Percentiles rank a stretch among this genome's conserved stretches.
Conservation (phyloP, 2,329 filamentous ascomycete species). For the Paecilomyces niveus region DNA sequence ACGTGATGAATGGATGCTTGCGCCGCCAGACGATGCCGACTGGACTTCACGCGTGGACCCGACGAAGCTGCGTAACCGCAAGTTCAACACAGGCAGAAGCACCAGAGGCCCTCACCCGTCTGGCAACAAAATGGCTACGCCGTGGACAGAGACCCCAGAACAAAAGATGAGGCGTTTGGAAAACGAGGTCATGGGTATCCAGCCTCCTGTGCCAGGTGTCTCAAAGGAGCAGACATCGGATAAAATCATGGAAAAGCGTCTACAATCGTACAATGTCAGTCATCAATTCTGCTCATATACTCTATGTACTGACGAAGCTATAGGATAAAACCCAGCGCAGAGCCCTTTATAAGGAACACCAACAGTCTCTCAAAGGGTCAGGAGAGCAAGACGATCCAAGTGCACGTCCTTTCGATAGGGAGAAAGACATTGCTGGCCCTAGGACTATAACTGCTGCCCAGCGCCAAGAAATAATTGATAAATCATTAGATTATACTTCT, state of each 20-base stretch:
- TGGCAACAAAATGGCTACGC: constrained; percentile 41
- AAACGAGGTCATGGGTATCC: constrained; percentile 72
- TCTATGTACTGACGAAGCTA: not conserved
- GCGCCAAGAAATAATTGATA: constrained; percentile 65
- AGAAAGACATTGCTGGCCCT: constrained; percentile 80
- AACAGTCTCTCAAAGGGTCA: constrained; percentile 33
- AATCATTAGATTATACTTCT: constrained; percentile 68
- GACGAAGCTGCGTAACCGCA: constrained; percentile 70
- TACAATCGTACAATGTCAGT: constrained; percentile 44
- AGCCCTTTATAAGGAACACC: constrained; percentile 57
- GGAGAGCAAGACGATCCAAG: constrained; percentile 80
- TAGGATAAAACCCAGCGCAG: constrained; percentile 51
- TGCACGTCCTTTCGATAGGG: constrained; percentile 72
- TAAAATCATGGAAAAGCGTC: constrained; percentile 45
- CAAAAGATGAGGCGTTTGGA: constrained; percentile 73
- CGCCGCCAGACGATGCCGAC: constrained; percentile 51
- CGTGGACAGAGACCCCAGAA: constrained; percentile 88
- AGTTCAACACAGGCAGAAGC: constrained; percentile 66
- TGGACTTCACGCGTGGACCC: constrained; percentile 62
- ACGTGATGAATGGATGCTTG: constrained; percentile 79
- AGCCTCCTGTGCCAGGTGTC: constrained; percentile 18
- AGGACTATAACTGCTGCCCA: constrained; percentile 63
- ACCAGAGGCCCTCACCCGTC: constrained; percentile 38
- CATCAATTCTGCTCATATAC: constrained; percentile 14
- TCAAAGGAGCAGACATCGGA: constrained; percentile 22